Base-by-base conservation (phyloP, 768 basidiomycete genomes). In the Tricholoma bakamatsutake region DNA sequence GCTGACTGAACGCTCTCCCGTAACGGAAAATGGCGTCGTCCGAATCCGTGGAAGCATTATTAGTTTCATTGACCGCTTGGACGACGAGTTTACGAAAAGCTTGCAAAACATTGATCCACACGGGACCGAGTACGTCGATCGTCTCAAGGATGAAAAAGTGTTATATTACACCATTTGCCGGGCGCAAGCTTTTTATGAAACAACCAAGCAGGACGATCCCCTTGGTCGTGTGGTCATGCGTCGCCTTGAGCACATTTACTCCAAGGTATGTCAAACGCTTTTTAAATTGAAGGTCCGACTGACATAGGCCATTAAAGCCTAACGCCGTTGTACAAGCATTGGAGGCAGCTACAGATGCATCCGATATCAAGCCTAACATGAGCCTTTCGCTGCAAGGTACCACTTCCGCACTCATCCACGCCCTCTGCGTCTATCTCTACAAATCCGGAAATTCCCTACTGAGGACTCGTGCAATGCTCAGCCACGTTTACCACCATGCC, bases 101-200 rank as follows among this genome's bases (percentile, higher is more conserved):
- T 73, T 99, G 33, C 97, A 98, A 81, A 93, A 98, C 66, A 93
- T 97, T 60, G 97, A 99, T 65, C 96, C 97, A 7, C 97, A 99
- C 67, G 94, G 97, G 2, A 93, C 90, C n/a, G 97, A 99, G 70
- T 99, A 99, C 67, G 89, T 99, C 43, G 97, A 98, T 67, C 83
- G 97, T 48, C 76, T 99, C 55, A 93, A 93, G 72, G 94, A 98
- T 67, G 98, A 98, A 75, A 92, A 93, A 66, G 85, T 87, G 13
- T 80, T 99, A 21, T 99, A 98, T 70, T 82, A 84, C 67, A 94
- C 93, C 31, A 92, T 99, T 61, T 93, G 91, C 70, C 88, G 90
- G 50, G 88, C 94, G 0, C 93, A 98, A 70, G 83, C 87, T 9
- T 87, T 93, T 66, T 98, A 96, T 71, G 94, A 97, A 75, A 81